phyloP scores from a whole-genome alignment of 2,329 filamentous ascomycete species.

The Monosporascus ibericus region DNA sequence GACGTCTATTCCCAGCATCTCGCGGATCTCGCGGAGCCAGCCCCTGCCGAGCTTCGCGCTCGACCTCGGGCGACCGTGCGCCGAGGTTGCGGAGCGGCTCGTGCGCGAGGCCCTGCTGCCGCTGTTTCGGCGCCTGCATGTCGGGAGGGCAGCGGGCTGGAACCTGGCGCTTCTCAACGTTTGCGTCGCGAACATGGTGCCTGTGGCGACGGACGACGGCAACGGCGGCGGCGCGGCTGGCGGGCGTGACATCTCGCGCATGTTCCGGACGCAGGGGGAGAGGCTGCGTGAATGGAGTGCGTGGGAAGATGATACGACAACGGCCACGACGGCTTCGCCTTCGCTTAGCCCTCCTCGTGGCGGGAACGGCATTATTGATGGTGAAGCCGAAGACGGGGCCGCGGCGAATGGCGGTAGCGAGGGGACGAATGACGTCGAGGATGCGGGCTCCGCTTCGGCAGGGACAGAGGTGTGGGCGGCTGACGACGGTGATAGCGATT shows the following conservation, averaged over 20 bases:
- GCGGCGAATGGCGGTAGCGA: background rate
- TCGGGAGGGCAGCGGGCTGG: slow-evolving; percentile 62
- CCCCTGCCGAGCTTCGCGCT: slow-evolving; percentile 72
- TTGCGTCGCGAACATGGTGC: slow-evolving; percentile 78
- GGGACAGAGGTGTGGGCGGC: background rate
- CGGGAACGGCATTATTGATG: background rate
- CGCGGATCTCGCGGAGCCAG: slow-evolving; percentile 68
- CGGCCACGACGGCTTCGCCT: slow-evolving; percentile 3
- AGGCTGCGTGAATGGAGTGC: slow-evolving; percentile 62
- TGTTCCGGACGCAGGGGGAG: slow-evolving; percentile 74
- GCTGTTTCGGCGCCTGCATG: slow-evolving; percentile 69
- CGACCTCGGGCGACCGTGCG: slow-evolving; percentile 50
- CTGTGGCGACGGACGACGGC: slow-evolving; percentile 40
- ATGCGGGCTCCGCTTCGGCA: background rate
- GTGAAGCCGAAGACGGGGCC: background rate
- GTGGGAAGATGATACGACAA: slow-evolving; percentile 28
- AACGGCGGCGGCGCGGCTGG: slow-evolving; percentile 14
- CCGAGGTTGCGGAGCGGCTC: slow-evolving; percentile 59
- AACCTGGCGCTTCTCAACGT: slow-evolving; percentile 81
- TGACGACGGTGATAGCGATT: background rate
- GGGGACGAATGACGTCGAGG: background rate
- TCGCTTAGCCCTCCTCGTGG: background rate
- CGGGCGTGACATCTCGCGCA: slow-evolving; percentile 73
- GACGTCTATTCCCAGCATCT: slow-evolving; percentile 44
- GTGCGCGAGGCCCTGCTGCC: slow-evolving; percentile 62